Conservation (phyloP, 1,284 basidiomycete genomes). For the Acaromyces ingoldii region DNA sequence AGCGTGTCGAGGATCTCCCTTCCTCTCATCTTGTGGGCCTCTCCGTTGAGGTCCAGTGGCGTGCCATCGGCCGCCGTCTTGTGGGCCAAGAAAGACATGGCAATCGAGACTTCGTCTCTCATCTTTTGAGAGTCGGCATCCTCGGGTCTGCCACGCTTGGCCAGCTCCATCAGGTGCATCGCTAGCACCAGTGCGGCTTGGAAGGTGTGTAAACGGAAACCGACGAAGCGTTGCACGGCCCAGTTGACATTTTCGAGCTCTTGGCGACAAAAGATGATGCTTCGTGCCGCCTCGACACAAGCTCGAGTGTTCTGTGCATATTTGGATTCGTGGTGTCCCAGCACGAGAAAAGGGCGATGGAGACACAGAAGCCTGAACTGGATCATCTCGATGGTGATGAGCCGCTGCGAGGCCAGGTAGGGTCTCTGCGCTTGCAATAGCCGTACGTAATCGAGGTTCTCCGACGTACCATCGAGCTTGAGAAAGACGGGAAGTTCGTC, state of each 20-base stretch:
- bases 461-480: background rate
- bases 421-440: background rate
- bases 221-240: background rate
- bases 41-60: too few species aligned
- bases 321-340: background rate
- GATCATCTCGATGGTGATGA: background rate
- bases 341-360: background rate
- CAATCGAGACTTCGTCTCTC: too few species aligned
- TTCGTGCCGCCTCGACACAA: background rate
- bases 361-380: background rate
- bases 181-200: background rate
- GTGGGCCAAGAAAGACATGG: too few species aligned
- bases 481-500: background rate
- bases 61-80: too few species aligned
- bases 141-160: too few species aligned
- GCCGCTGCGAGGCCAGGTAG: background rate
- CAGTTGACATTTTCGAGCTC: background rate
- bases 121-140: too few species aligned
- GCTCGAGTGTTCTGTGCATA: background rate
- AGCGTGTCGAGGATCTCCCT: too few species aligned
- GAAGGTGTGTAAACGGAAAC: background rate
- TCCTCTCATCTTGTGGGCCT: too few species aligned
- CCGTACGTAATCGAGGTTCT: background rate
- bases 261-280: background rate
- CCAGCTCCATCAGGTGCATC: background rate